A percentile compares a stretch with the other conserved stretches of the same genome.
phyloP scores from a whole-genome alignment of 2,329 filamentous ascomycete species.

The Macroventuria anomochaeta region DNA sequence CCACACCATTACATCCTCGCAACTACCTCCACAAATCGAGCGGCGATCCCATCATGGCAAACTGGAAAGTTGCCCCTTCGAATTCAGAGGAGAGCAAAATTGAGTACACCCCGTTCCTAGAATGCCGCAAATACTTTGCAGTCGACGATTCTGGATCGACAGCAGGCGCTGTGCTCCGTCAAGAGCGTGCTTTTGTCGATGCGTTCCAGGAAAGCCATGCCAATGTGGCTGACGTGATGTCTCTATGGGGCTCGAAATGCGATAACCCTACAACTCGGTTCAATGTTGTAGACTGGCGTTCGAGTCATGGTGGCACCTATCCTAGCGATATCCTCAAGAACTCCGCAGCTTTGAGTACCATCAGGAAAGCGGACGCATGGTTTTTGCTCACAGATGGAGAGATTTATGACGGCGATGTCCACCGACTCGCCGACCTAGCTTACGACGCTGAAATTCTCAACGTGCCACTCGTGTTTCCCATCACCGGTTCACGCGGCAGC shows the following conservation, averaged over 20 bases:
- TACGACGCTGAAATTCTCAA: constrained; percentile 23
- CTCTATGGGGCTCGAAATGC: constrained; percentile 31
- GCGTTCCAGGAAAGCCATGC: constrained; percentile 13
- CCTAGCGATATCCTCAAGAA: constrained; percentile 32
- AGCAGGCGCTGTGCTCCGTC: constrained; percentile 20
- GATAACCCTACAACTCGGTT: constrained; percentile 22
- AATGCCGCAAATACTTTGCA: constrained; percentile 40
- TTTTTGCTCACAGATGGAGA: constrained; percentile 44
- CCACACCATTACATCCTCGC: background rate
- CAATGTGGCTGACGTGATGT: constrained; percentile 20
- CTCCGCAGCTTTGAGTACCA: constrained; percentile 20
- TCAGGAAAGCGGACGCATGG: constrained; percentile 39
- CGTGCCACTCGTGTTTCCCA: constrained; percentile 35
- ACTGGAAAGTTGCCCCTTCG: constrained; percentile 25
- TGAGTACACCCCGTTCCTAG: constrained; percentile 20
- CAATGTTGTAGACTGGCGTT: constrained; percentile 20
- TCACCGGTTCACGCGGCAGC: constrained; percentile 23
- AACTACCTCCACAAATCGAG: background rate
- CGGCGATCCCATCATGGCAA: constrained; percentile 13
- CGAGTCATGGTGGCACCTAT: constrained; percentile 23
- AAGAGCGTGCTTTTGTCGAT: constrained; percentile 29
- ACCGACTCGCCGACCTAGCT: constrained; percentile 29
- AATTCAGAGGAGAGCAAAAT: constrained; percentile 2
- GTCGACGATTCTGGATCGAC: constrained; percentile 45
- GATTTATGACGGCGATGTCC: constrained; percentile 30